Evolutionary conservation across 768 basidiomycete species (phyloP).

Genomic region (Pleurotus tuoliensis): DNA sequence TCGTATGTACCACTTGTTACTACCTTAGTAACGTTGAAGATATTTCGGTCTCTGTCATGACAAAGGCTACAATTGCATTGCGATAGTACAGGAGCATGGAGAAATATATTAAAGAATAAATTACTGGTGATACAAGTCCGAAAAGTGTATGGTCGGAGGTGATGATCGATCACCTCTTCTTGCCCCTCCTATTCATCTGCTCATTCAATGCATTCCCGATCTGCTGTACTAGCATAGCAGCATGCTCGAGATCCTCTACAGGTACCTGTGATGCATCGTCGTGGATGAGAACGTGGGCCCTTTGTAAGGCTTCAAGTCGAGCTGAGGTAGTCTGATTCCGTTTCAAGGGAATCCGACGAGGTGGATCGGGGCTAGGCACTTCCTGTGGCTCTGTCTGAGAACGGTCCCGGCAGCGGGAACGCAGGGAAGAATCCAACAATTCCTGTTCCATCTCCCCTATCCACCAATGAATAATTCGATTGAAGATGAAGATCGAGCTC

Average conservation of each 20-base stretch:
- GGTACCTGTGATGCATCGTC: constrained; percentile 45
- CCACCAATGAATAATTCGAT: too few relatives aligned
- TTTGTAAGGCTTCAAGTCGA: constrained; percentile 39
- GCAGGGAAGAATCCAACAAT: too few relatives aligned
- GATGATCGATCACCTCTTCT: not conserved
- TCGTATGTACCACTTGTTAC: too few relatives aligned
- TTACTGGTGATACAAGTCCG: too few relatives aligned
- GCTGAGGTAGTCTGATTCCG: constrained; percentile 36
- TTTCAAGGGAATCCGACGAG: constrained; percentile 20
- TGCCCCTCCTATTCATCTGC: constrained; percentile 35
- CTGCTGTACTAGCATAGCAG: constrained; percentile 39
- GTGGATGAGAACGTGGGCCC: constrained; percentile 38
- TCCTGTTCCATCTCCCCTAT: too few relatives aligned
- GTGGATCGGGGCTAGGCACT: constrained; percentile 8
- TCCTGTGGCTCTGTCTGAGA: constrained; percentile 6
- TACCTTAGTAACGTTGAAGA: too few relatives aligned
- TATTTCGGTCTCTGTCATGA: too few relatives aligned
- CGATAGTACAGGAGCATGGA: too few relatives aligned
- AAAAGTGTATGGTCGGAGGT: too few relatives aligned
- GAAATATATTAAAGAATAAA: too few relatives aligned
- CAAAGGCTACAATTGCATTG: too few relatives aligned
- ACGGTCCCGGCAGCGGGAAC: not conserved
- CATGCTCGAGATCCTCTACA: constrained; percentile 44
- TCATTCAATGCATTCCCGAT: constrained; percentile 44
- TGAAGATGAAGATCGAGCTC: not conserved